A percentile compares a stretch with the other conserved stretches of the same genome.
These are phyloP conservation scores for Fusarium virguliforme DNA, from an alignment of 2,329 filamentous ascomycete genomes.

Conservation along the genomic window DNA sequence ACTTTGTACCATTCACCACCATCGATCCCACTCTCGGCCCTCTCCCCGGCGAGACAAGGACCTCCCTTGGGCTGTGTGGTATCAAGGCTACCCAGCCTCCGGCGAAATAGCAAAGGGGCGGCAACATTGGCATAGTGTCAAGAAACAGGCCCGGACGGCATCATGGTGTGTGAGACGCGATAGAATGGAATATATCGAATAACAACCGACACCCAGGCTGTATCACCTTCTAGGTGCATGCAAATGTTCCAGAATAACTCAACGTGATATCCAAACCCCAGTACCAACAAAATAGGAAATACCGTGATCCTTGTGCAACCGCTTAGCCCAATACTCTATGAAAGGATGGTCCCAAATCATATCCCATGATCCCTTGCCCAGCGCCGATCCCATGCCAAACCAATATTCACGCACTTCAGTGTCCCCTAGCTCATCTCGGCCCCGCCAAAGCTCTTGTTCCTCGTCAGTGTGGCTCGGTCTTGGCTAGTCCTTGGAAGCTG, in stretches of 20 bases:
- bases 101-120: background rate
- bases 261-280: constrained; percentile 17
- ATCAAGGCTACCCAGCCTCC: constrained; percentile 21
- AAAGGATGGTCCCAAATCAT: constrained; percentile 31
- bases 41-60: constrained; percentile 58
- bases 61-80: constrained; percentile 53
- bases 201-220: constrained; percentile 19
- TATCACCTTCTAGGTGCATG: constrained; percentile 32
- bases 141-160: background rate
- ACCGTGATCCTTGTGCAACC: constrained; percentile 12
- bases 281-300: constrained; percentile 15
- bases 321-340: constrained; percentile 24
- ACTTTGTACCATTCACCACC: constrained; percentile 58
- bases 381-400: constrained; percentile 26
- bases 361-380: constrained; percentile 20
- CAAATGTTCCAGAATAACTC: constrained; percentile 22
- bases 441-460: constrained; percentile 67
- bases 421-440: constrained; percentile 56
- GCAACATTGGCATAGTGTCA: background rate
- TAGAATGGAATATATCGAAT: constrained; percentile 11
- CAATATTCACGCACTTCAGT: background rate
- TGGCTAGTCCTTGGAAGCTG: constrained; percentile 61
- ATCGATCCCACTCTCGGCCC: constrained; percentile 55
- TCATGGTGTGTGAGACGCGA: background rate
- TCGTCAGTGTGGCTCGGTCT: constrained; percentile 64